These are phyloP conservation scores for Heliosperma pusillum DNA, from an alignment of 148 eudicot genomes.

Conservation along the genomic window DNA sequence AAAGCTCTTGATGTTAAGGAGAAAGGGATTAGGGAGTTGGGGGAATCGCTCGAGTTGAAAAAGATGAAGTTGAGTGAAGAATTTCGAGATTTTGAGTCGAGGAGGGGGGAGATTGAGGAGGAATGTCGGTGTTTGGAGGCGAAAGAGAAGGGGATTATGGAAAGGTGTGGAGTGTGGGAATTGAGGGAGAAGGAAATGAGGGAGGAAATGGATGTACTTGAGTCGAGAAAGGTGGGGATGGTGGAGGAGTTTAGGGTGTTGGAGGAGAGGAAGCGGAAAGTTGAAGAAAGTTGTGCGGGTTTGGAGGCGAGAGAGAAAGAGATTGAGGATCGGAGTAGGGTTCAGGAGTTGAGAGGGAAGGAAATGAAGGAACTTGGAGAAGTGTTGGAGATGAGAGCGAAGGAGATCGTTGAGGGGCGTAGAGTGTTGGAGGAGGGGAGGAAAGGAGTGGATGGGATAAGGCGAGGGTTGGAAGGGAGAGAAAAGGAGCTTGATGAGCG, in stretches of 20 bases:
- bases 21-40: not conserved
- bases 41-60: not conserved
- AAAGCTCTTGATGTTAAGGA: conserved; percentile 7
- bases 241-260: not conserved
- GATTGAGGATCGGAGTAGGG: not conserved
- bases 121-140: conserved; percentile 5
- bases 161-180: not conserved
- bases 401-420: not conserved
- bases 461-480: not conserved
- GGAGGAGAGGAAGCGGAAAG: conserved; percentile 2
- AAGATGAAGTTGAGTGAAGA: conserved; percentile 1
- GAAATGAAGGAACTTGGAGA: not conserved
- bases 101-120: not conserved
- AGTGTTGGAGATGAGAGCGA: not conserved
- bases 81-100: not conserved
- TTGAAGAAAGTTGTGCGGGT: not conserved
- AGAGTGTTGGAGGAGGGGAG: not conserved
- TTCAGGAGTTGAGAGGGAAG: not conserved
- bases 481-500: not conserved
- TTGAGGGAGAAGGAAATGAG: conserved; percentile 6
- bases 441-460: conserved; percentile 1
- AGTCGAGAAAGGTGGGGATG: not conserved
- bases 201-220: not conserved
- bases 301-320: conserved; percentile 9
- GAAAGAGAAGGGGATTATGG: conserved; percentile 7